Evolutionary conservation across 352 stramenopile genomes (phyloP).

Genomic region (Pythium volutum): DNA sequence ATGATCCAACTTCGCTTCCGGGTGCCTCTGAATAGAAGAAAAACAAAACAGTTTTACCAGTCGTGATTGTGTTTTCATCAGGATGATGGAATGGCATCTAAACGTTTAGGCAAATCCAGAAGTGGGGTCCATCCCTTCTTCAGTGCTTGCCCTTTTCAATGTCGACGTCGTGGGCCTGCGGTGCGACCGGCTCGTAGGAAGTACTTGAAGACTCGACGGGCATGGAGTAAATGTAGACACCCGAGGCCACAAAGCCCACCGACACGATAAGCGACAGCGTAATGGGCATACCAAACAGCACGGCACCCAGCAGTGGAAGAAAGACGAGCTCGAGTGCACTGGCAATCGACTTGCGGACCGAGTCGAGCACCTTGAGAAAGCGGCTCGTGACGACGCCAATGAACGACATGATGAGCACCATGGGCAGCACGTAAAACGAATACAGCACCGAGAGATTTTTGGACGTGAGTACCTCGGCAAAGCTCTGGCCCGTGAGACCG

Average conservation of each 20-base stretch:
- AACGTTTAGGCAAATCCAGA: too few relatives aligned
- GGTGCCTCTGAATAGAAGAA: background rate
- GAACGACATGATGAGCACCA: conserved; percentile 83
- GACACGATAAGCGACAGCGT: conserved; percentile 52
- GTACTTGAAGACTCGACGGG: conserved; percentile 27
- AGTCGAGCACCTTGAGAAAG: conserved; percentile 80
- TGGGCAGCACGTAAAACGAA: conserved; percentile 68
- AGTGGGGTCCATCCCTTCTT: background rate
- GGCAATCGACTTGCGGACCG: conserved; percentile 75
- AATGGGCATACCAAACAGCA: conserved; percentile 62
- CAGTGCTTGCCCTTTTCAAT: conserved; percentile 15
- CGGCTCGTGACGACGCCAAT: conserved; percentile 80
- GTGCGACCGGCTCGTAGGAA: conserved; percentile 16
- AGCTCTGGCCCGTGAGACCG: conserved; percentile 66
- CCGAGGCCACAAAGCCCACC: conserved; percentile 64
- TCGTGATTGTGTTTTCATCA: background rate
- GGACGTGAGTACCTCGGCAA: conserved; percentile 44
- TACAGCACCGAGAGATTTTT: conserved; percentile 58
- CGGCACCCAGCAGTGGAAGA: conserved; percentile 51
- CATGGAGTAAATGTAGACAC: conserved; percentile 80
- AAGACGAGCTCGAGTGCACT: conserved; percentile 75
- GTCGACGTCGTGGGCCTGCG: conserved; percentile 5
- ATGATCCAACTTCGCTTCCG: conserved; percentile 20
- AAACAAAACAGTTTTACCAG: conserved; percentile 3
- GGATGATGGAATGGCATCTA: too few relatives aligned